phyloP scores from a whole-genome alignment of 169 alveolate genomes.

The Miamiensis avidus region DNA sequence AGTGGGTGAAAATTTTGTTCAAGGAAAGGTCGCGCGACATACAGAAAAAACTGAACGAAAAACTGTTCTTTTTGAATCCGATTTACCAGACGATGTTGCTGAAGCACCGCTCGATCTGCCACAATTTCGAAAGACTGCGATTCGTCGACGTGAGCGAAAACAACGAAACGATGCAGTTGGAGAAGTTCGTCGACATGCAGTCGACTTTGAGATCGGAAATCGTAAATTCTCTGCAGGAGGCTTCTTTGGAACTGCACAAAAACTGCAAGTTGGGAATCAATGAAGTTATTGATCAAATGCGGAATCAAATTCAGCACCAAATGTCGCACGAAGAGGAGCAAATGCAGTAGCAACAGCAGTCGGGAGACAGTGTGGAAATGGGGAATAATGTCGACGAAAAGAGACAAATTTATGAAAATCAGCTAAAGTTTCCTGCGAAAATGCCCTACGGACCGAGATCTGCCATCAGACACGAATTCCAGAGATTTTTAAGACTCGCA shows the following conservation, averaged over 20 bases:
- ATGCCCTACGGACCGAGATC: slow-evolving; percentile 86
- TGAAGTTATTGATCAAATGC: slow-evolving; percentile 73
- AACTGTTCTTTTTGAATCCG: slow-evolving; percentile 70
- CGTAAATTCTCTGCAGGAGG: slow-evolving; percentile 60
- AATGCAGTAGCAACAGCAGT: slow-evolving; percentile 41
- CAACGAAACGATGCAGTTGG: slow-evolving; percentile 66
- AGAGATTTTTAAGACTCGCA: slow-evolving; percentile 82
- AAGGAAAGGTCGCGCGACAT: slow-evolving; percentile 68
- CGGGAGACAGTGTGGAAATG: slow-evolving; percentile 45
- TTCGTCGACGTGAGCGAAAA: slow-evolving; percentile 69
- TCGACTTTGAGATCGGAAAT: slow-evolving; percentile 58
- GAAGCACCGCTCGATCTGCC: slow-evolving; percentile 73
- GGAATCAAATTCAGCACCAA: slow-evolving; percentile 77
- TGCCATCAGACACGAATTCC: slow-evolving; percentile 83
- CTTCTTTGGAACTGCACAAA: slow-evolving; percentile 65
- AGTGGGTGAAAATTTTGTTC: slow-evolving; percentile 83
- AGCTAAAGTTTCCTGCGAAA: slow-evolving; percentile 84
- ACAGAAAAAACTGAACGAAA: slow-evolving; percentile 69
- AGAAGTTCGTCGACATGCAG: slow-evolving; percentile 73
- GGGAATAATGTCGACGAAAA: slow-evolving; percentile 53
- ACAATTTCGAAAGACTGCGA: slow-evolving; percentile 69
- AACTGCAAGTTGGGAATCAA: slow-evolving; percentile 75
- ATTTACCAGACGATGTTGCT: slow-evolving; percentile 70
- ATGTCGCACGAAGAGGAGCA: slow-evolving; percentile 76
- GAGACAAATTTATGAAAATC: slow-evolving; percentile 57